Conservation (phyloP, 305 asterid species). For the Rubia peregrina region DNA sequence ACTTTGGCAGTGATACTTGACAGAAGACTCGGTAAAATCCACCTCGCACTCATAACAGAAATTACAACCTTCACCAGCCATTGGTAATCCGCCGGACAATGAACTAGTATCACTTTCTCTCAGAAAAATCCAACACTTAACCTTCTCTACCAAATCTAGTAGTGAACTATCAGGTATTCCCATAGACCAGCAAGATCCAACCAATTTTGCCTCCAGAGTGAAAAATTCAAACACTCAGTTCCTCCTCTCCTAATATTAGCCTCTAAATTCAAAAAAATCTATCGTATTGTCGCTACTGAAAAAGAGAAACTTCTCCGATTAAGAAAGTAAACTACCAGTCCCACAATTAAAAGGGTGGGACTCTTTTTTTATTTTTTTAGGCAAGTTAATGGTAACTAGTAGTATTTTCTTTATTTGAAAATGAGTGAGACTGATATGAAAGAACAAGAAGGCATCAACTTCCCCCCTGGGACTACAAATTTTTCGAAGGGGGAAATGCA, state of each 20-base stretch:
- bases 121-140: slow-evolving; percentile 58
- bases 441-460: slow-evolving; percentile 22
- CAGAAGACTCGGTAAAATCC: slow-evolving; percentile 31
- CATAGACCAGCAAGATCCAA: slow-evolving; percentile 43
- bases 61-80: slow-evolving; percentile 33
- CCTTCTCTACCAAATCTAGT: slow-evolving; percentile 55
- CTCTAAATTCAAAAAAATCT: slow-evolving; percentile 18
- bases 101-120: slow-evolving; percentile 14
- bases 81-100: slow-evolving; percentile 10
- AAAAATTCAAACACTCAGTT: slow-evolving; percentile 10
- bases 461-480: slow-evolving; percentile 36
- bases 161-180: slow-evolving; percentile 55
- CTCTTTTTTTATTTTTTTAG: slow-evolving; percentile 15
- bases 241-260: slow-evolving; percentile 23
- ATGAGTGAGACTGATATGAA: slow-evolving; percentile 23
- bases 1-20: slow-evolving; percentile 51
- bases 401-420: slow-evolving; percentile 20
- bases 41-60: slow-evolving; percentile 44
- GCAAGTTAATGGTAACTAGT: slow-evolving; percentile 20
- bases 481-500: slow-evolving; percentile 22
- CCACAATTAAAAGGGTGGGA: slow-evolving; percentile 70
- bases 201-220: slow-evolving; percentile 19
- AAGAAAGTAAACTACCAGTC: slow-evolving; percentile 33
- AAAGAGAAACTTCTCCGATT: slow-evolving; percentile 29
- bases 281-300: slow-evolving; percentile 21